Base-by-base conservation (phyloP, 345 rosid species). In the Gossypioides kirkii region DNA sequence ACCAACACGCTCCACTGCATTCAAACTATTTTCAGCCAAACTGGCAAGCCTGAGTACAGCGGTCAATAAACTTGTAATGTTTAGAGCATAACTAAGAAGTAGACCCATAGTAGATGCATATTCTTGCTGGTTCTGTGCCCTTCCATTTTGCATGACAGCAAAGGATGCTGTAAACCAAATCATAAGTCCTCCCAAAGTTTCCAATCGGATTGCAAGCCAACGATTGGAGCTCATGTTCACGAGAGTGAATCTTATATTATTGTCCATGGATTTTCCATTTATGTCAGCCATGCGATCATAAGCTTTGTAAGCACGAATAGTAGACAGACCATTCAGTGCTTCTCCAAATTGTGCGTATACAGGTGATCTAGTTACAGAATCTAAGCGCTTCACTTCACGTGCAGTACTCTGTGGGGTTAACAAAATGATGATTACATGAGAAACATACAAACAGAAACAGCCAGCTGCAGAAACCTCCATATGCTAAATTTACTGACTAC, bases 321-420 rank as follows among this genome's bases (percentile, higher is more conserved):
- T 87, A 18, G 96, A 76, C 41, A 95, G 78, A 63, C 99, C 99
- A 84, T 95, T 95, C 78, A 95, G 82, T 6, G 99, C 99, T 85
- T 95, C 99, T 46, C 99, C 93, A 80, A 95, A 95, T 76, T 95
- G 99, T 71, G 99, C 99, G 83, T 95, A 92, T 64, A 95, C 97
- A 1, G 99, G 99, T n/a, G 99, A 95, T 87, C 99, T 89, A 32
- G 90, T 80, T 63, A 89, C 69, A 43, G 99, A 95, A 79, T 95
- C 99, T 83, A 95, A 76, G 69, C 99, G 96, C 84, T 95, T 95
- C 69, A 95, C 88, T 84, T 95, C 99, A 71, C 99, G 99, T 0
- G 99, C 91, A 8, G 99, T 92, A 87, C 87, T 92, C 99, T 95
- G 74, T 63, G 79, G 67, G 73, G 26, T 53, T 62, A 80, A 73